phyloP scores from a whole-genome alignment of 345 rosid species.

The Atalantia buxifolia region DNA sequence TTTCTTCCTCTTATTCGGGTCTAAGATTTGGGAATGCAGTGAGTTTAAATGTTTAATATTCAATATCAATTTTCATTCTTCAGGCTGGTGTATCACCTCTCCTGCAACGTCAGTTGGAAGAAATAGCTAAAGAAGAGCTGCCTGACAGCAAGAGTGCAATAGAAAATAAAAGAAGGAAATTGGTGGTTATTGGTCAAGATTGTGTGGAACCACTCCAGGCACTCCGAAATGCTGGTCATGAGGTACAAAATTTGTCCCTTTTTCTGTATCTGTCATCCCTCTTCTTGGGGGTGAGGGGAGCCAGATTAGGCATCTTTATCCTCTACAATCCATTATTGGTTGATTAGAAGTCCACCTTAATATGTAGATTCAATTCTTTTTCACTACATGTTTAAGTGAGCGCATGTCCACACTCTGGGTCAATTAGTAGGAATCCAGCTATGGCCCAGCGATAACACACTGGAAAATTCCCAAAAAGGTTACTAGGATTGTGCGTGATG shows the following conservation, averaged over 20 bases:
- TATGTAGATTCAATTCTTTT: not conserved
- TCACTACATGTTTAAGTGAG: not conserved
- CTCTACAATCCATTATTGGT: not conserved
- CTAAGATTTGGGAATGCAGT: not conserved
- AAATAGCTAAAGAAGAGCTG: conserved; percentile 48
- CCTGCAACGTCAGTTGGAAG: conserved; percentile 74
- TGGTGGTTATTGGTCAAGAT: conserved; percentile 80
- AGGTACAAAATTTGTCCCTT: conserved; percentile 38
- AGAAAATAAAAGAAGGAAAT: conserved; percentile 50
- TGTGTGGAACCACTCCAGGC: conserved; percentile 95
- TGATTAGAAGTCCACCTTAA: not conserved
- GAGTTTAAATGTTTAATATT: not conserved
- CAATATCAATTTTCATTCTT: not conserved
- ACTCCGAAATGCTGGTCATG: conserved; percentile 61
- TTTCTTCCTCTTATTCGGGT: not conserved
- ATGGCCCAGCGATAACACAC: not conserved
- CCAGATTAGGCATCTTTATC: not conserved
- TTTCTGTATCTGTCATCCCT: not conserved
- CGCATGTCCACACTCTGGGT: not conserved
- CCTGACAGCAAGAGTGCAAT: conserved; percentile 22
- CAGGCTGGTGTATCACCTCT: conserved; percentile 79
- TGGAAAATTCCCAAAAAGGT: not conserved
- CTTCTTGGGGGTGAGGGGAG: not conserved
- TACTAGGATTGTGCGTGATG: not conserved
- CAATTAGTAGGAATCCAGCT: not conserved